Conservation (phyloP, 2,329 filamentous ascomycete species). For the Metarhizium anisopliae region DNA sequence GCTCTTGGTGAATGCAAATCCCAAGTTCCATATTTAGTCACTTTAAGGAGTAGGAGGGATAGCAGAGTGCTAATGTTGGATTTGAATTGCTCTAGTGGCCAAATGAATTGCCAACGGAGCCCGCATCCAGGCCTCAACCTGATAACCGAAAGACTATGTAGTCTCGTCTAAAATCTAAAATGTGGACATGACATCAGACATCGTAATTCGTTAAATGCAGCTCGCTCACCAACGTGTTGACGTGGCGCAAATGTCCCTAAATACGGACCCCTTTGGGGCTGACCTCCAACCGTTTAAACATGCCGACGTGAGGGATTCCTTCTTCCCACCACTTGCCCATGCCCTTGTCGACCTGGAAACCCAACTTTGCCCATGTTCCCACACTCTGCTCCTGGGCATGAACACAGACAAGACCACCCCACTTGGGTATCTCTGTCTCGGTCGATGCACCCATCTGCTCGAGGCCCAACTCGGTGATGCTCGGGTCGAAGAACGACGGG, state of each 20-base stretch:
- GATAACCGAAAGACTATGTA: too few species aligned
- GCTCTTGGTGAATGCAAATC: too few species aligned
- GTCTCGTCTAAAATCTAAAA: too few species aligned
- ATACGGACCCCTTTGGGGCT: constrained; percentile 16
- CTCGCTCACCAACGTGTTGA: not conserved
- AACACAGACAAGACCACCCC: constrained; percentile 67
- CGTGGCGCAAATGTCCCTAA: constrained; percentile 4
- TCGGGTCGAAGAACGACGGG: constrained; percentile 44
- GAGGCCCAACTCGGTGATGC: constrained; percentile 33
- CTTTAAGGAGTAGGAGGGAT: too few species aligned
- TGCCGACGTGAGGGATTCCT: constrained; percentile 75
- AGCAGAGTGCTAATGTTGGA: too few species aligned
- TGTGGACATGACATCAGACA: not conserved
- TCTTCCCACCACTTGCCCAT: constrained; percentile 78
- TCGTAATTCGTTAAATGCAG: not conserved
- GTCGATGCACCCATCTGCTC: constrained; percentile 31
- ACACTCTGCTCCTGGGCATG: constrained; percentile 67
- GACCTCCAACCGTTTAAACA: constrained; percentile 52
- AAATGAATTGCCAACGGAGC: too few species aligned
- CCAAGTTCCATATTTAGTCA: too few species aligned
- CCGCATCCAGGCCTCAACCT: too few species aligned
- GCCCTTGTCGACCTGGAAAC: constrained; percentile 63
- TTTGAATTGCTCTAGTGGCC: too few species aligned
- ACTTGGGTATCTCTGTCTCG: constrained; percentile 41
- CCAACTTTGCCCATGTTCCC: constrained; percentile 58